These are phyloP conservation scores for Endoconidiophora polonica DNA, from an alignment of 2,329 filamentous ascomycete genomes.

Conservation along the genomic window DNA sequence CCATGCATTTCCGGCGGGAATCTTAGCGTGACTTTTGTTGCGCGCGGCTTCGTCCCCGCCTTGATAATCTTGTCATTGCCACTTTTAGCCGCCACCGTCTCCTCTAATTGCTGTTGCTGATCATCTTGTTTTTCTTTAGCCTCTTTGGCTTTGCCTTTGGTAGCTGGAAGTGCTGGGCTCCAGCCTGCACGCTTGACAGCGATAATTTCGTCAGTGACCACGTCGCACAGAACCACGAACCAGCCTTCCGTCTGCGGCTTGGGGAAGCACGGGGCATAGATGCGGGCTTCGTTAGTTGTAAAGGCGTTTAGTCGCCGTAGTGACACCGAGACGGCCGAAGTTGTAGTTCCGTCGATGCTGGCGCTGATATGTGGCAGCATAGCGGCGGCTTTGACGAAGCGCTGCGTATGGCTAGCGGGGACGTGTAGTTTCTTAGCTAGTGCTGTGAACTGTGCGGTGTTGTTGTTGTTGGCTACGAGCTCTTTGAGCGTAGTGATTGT, in stretches of 20 bases:
- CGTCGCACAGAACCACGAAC: constrained; percentile 64
- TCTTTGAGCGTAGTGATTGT: constrained; percentile 24
- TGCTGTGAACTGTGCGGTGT: constrained; percentile 14
- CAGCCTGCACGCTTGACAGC: constrained; percentile 78
- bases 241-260: constrained; percentile 91
- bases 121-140: constrained; percentile 15
- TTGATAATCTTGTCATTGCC: constrained; percentile 2
- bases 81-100: background rate
- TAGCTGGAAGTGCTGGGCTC: constrained; percentile 22
- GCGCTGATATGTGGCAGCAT: constrained; percentile 54
- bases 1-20: constrained; percentile 28
- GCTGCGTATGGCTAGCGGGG: constrained; percentile 24
- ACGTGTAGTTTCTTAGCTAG: constrained; percentile 37
- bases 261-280: constrained; percentile 79
- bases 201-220: constrained; percentile 55
- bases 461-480: constrained; percentile 25
- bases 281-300: constrained; percentile 48
- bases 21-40: constrained; percentile 2
- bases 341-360: constrained; percentile 26
- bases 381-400: constrained; percentile 42
- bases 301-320: constrained; percentile 52
- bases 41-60: constrained; percentile 7
- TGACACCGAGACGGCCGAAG: constrained; percentile 38
- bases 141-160: constrained; percentile 15
- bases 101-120: background rate